Percentiles rank a stretch among this genome's conserved stretches.
Conservation (phyloP, 176 grass and related monocot species). For the Puya raimondii region DNA sequence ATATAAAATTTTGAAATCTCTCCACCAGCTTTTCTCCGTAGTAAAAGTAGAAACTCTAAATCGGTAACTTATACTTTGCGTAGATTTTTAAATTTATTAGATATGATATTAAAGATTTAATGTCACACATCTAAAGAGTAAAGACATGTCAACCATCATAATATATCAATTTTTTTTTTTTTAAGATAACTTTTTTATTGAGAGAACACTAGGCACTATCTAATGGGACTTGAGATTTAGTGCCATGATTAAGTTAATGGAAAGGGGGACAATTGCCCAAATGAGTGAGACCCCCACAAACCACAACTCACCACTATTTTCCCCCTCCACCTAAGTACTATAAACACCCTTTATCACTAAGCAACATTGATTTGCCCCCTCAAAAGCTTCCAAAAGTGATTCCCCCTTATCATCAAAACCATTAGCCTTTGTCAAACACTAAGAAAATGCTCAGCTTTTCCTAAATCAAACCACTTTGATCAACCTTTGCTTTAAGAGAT, state of each 20-base stretch:
- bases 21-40: too few species aligned
- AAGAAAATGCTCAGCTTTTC: not conserved
- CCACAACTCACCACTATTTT: not conserved
- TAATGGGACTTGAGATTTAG: constrained; percentile 10
- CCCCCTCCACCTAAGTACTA: not conserved
- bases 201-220: not conserved
- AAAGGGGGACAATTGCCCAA: constrained; percentile 7
- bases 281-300: constrained; percentile 16
- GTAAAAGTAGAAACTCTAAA: too few species aligned
- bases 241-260: constrained; percentile 19
- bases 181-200: not conserved
- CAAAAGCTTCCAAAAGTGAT: not conserved
- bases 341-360: not conserved
- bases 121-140: too few species aligned
- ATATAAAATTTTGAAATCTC: too few species aligned
- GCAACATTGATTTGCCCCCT: not conserved
- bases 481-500: not conserved
- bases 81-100: too few species aligned
- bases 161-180: not conserved
- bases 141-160: not conserved
- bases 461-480: not conserved
- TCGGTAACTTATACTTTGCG: too few species aligned
- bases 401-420: not conserved
- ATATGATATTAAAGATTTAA: too few species aligned
- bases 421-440: not conserved